Conservation (phyloP, 805 yeast genomes). For the Metschnikowia matae region DNA sequence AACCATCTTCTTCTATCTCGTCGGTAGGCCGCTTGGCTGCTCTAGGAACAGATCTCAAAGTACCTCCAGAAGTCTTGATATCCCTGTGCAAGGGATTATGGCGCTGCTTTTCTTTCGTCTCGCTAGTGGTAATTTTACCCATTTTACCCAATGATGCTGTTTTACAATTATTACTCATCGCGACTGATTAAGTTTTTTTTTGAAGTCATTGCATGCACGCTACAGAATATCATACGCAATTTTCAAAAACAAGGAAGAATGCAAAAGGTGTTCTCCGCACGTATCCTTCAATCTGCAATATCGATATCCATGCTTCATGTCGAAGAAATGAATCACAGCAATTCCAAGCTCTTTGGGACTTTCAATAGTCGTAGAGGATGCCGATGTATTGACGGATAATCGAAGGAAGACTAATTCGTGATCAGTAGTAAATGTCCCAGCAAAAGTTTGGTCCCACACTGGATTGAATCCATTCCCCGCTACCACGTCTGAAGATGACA, state of each 20-base stretch:
- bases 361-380: constrained; percentile 15
- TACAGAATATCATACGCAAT: constrained; percentile 20
- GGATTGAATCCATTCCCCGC: constrained; percentile 84
- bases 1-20: constrained; percentile 52
- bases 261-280: constrained; percentile 70
- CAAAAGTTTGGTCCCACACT: constrained; percentile 60
- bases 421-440: constrained; percentile 34
- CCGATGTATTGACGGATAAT: constrained; percentile 44
- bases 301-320: constrained; percentile 73
- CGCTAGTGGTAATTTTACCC: constrained; percentile 62
- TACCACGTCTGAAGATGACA: constrained; percentile 26
- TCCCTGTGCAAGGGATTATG: constrained; percentile 82
- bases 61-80: constrained; percentile 70
- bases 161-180: constrained; percentile 8
- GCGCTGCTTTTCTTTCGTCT: constrained; percentile 54
- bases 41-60: constrained; percentile 46
- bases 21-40: constrained; percentile 27
- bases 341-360: constrained; percentile 47
- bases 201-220: constrained; percentile 2
- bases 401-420: constrained; percentile 54
- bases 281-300: constrained; percentile 73
- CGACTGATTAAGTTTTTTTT: neutral
- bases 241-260: constrained; percentile 47
- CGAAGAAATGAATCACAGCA: constrained; percentile 55
- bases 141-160: constrained; percentile 27